Evolutionary conservation across 2,329 filamentous ascomycete species (phyloP).

Genomic region (Stagonosporopsis chrysanthemi): DNA sequence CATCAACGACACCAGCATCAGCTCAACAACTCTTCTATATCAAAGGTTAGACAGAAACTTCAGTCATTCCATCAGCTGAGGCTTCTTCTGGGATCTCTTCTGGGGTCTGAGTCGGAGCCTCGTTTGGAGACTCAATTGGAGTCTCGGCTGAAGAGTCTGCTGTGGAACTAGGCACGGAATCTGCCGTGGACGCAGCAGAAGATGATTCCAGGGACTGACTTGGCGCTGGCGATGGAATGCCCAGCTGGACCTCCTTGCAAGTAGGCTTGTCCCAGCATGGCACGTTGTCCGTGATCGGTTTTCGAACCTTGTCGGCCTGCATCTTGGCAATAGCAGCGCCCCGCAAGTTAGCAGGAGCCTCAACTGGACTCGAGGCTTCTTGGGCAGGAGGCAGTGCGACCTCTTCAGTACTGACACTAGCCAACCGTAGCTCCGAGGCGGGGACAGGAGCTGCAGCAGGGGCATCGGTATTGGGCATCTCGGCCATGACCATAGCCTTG

Average conservation of each 20-base stretch:
- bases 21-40: not conserved
- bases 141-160: not conserved
- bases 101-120: not conserved
- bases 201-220: not conserved
- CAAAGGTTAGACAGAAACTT: not conserved
- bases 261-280: slow-evolving; percentile 2
- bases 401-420: not conserved
- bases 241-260: slow-evolving; percentile 14
- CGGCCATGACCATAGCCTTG: slow-evolving; percentile 15
- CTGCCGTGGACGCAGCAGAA: not conserved
- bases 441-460: not conserved
- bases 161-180: not conserved
- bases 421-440: not conserved
- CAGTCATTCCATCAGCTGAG: not conserved
- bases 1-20: not conserved
- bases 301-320: slow-evolving; percentile 2
- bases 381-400: not conserved
- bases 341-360: slow-evolving; percentile 4
- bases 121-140: not conserved
- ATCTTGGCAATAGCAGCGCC: slow-evolving; percentile 9
- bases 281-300: not conserved
- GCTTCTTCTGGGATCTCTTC: too few species aligned
- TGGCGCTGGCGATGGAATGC: slow-evolving; percentile 3
- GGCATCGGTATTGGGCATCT: not conserved
- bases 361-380: not conserved